Evolutionary conservation across 305 asterid genomes (phyloP), one percentile per base, ranked within the genome.

Genomic region (Plantago coronopus): DNA sequence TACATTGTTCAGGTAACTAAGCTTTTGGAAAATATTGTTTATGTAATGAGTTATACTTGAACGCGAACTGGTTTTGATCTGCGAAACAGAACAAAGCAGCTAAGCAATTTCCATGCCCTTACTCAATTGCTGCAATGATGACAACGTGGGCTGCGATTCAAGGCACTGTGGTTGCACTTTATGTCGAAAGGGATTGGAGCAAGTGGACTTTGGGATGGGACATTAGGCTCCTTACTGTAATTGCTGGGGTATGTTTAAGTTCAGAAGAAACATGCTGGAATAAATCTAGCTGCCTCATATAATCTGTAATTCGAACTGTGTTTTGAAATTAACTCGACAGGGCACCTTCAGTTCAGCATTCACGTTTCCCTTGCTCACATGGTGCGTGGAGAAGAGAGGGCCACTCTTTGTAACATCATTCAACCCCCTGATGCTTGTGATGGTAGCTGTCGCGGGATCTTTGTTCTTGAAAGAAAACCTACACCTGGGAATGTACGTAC

Each of bases 171-270:
- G 72, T 67, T 37, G 95, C 87, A 0, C 34, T 88, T 17, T 81
- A 79, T 29, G 16, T 21, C 6, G 87, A 81, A 67, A 72, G 80
- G 58, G 81, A 78, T 19, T 77, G 89, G 95, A 67, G 34, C 22
- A 45, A 78, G 4, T 91, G 98, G 96, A 68, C 44, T n/a, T 22
- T 86, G 68, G 93, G 82, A 4, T 77, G 85, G 91, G 62, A 88
- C 51, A 65, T 91, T 21, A 74, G 93, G 48, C 93, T 86, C 40
- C 61, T 83, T 14, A 44, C 85, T 0, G 77, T 75, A 3, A 54
- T 57, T 21, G 61, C 76, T 45, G 66, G 85, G 46, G 98, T 91
- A 78, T 2, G 62, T 29, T 7, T 27, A 27, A 55, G 2, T 31
- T 13, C 21, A 31, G 11, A 5, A 29, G 3, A 18, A 31, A 8